Evolutionary conservation across 2,329 filamentous ascomycete species (phyloP), one percentile per base, ranked within the genome.

Genomic region (Lizonia empirigonia): DNA sequence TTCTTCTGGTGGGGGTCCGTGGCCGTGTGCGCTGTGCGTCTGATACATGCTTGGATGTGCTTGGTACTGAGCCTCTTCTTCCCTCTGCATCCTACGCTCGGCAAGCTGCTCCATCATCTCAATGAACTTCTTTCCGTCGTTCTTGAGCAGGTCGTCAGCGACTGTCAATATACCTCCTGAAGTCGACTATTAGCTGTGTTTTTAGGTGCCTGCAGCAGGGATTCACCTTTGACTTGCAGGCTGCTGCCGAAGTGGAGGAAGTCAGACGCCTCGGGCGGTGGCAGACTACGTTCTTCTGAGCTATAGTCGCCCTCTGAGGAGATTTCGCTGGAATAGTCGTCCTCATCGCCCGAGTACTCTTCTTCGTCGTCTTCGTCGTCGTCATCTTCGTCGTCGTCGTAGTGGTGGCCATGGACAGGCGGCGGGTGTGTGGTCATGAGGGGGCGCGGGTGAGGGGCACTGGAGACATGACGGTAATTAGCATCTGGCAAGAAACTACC

Each of bases 91-190:
- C 65, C 94, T 86, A 66, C 93, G 90, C 77, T 99, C 94, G 29
- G 94, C 94, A 65, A 99, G 83, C 77, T 97, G 93, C 75, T 99
- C 94, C 94, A 99, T 99, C 94, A 99, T 99, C 74, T 99, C 94
- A 76, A 99, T 99, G 78, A 99, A 99, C 71, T 96, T 96, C 76
- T 96, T 96, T 68, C 94, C 94, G 75, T 99, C 94, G 76, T 99
- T 99, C 76, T 97, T 97, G 58, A 99, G 84, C 60, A 99, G 82
- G 77, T 99, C 94, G 80, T 99, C 94, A 74, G 94, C 94, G 70
- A 99, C 94, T 62, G 94, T 99, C 73, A 99, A 86, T 76, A 99
- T 97, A 72, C 94, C 95, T 80, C 94, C 92, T 91, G 83, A 5
- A 27, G 16, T 18, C n/a, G 10, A 2, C 18, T 2, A 34, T 52